A percentile compares a stretch with the other conserved stretches of the same genome.
Conservation (phyloP, 495 filamentous ascomycete genomes). For the Penicillium samsonianum region DNA sequence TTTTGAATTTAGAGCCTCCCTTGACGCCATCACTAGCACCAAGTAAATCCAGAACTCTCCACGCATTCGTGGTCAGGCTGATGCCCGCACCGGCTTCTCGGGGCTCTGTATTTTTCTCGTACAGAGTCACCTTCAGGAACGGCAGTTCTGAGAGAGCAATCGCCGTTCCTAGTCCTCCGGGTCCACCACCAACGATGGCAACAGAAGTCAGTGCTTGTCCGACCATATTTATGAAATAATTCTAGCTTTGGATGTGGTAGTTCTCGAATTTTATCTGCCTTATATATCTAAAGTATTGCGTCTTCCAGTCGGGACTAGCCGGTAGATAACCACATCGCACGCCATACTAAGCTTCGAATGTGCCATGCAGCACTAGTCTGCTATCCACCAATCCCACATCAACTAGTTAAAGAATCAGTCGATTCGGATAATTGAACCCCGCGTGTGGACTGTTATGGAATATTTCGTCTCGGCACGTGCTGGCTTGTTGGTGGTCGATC, state of each 20-base stretch:
- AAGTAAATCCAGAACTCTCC: conserved; percentile 49
- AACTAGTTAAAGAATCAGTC: no score
- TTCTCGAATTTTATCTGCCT: not conserved
- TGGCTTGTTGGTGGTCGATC: no score
- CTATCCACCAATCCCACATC: not conserved
- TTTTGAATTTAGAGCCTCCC: conserved; percentile 26
- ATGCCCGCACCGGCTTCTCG: conserved; percentile 54
- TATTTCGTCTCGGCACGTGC: no score
- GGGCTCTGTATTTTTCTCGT: conserved; percentile 49
- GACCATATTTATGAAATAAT: conserved; percentile 15
- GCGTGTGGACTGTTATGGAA: no score
- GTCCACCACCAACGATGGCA: conserved; percentile 50
- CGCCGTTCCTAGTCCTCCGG: conserved; percentile 50
- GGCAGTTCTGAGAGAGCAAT: conserved; percentile 51
- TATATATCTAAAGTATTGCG: not conserved
- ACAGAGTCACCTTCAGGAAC: conserved; percentile 46
- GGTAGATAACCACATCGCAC: conserved; percentile 16
- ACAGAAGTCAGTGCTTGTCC: conserved; percentile 19
- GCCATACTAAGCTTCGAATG: conserved; percentile 13
- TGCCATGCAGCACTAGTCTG: conserved; percentile 9
- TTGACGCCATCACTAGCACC: conserved; percentile 43
- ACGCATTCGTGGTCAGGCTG: conserved; percentile 37
- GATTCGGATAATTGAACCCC: no score
- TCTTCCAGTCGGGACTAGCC: not conserved
- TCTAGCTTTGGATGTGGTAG: not conserved